Conservation (phyloP, 2,329 filamentous ascomycete genomes). For the Fusarium coffeatum region DNA sequence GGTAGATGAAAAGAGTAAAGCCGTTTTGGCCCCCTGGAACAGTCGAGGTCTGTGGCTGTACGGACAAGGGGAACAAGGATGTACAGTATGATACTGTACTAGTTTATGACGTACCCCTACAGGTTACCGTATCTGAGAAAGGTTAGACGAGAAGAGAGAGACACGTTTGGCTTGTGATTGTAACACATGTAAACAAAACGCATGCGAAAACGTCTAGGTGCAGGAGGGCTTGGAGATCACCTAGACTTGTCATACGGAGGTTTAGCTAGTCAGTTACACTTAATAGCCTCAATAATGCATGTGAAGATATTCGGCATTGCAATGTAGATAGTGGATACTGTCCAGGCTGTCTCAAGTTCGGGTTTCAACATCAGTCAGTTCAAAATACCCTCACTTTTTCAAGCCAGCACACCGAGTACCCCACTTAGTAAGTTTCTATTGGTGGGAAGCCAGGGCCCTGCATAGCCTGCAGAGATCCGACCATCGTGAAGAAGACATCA, state of each 20-base stretch:
- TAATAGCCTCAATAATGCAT: not conserved
- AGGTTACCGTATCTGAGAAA: too few species aligned
- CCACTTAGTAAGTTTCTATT: not conserved
- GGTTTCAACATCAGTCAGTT: slow-evolving; percentile 17
- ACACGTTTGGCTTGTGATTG: slow-evolving; percentile 11
- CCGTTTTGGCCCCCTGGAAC: slow-evolving; percentile 27
- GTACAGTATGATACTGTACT: not conserved
- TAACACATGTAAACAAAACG: not conserved
- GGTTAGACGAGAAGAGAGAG: too few species aligned
- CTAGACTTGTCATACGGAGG: not conserved
- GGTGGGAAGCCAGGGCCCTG: slow-evolving; percentile 3
- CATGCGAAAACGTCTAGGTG: not conserved
- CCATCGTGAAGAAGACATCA: slow-evolving; percentile 12
- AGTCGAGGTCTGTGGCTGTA: slow-evolving; percentile 1
- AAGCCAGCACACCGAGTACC: slow-evolving; percentile 1
- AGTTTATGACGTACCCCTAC: slow-evolving; percentile 32
- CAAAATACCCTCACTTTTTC: slow-evolving; percentile 9
- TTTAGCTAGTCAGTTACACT: not conserved
- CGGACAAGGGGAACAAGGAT: slow-evolving; percentile 2
- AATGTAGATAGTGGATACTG: too few species aligned
- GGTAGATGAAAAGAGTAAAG: slow-evolving; percentile 16
- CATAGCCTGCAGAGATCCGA: not conserved
- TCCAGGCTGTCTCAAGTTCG: not conserved
- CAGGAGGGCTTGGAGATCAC: not conserved
- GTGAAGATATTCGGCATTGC: not conserved